phyloP scores from a whole-genome alignment of 768 basidiomycete species.

The Macrolepiota dolichaula region DNA sequence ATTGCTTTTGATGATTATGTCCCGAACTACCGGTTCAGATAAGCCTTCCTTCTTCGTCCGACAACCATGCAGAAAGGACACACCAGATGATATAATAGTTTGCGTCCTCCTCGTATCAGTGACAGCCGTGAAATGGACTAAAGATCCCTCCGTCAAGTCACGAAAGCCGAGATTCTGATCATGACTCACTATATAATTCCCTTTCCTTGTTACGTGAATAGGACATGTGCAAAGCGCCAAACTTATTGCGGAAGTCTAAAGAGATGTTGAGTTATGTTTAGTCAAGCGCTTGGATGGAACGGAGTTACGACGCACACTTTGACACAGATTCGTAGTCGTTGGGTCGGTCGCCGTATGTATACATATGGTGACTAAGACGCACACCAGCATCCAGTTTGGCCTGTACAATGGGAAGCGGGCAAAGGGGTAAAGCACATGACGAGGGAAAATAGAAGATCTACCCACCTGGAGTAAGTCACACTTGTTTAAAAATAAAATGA shows the following conservation, averaged over 20 bases:
- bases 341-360: constrained; percentile 66
- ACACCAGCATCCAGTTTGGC: constrained; percentile 77
- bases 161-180: not conserved
- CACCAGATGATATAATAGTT: constrained; percentile 72
- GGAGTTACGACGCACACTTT: constrained; percentile 51
- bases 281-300: not conserved
- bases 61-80: constrained; percentile 18
- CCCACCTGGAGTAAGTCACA: constrained; percentile 69
- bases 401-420: constrained; percentile 28
- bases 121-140: constrained; percentile 79
- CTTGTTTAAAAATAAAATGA: constrained; percentile 83
- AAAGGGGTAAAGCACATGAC: constrained; percentile 3
- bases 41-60: constrained; percentile 7
- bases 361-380: constrained; percentile 63
- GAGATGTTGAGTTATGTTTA: constrained; percentile 6
- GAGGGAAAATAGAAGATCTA: constrained; percentile 1
- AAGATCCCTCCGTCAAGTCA: not conserved
- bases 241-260: constrained; percentile 72
- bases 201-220: constrained; percentile 68
- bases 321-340: constrained; percentile 79
- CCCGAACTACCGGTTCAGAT: constrained; percentile 46
- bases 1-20: constrained; percentile 67
- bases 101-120: constrained; percentile 75
- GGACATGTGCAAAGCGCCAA: constrained; percentile 64
- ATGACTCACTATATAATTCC: constrained; percentile 63